Percentiles rank a stretch among this genome's conserved stretches.
Conservation (phyloP, 2,329 filamentous ascomycete species). For the Penicillium sp. region DNA sequence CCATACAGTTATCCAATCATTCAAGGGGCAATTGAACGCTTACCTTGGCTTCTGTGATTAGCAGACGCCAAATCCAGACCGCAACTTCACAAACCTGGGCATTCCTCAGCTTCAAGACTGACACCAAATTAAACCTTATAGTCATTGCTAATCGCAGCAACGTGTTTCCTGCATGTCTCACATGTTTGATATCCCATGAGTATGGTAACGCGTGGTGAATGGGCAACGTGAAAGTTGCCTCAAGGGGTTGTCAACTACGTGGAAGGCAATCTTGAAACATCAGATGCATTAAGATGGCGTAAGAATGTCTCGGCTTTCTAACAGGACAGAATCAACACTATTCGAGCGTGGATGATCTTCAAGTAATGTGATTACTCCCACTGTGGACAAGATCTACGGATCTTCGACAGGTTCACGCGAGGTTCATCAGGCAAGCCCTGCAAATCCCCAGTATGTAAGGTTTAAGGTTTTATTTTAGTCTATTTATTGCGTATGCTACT, state of each 20-base stretch:
- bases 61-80: slow-evolving; percentile 8
- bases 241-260: not conserved
- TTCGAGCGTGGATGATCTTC: slow-evolving; percentile 7
- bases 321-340: not conserved
- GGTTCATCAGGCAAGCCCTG: slow-evolving; percentile 16
- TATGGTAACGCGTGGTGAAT: slow-evolving; percentile 8
- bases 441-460: slow-evolving; percentile 6
- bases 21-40: not conserved
- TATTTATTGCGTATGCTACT: slow-evolving; percentile 6
- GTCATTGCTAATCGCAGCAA: not conserved
- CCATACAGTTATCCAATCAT: not conserved
- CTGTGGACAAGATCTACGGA: slow-evolving; percentile 15
- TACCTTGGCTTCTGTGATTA: not conserved
- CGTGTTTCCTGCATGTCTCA: slow-evolving; percentile 17
- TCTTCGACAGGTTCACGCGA: slow-evolving; percentile 16
- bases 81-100: slow-evolving; percentile 9
- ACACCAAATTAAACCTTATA: not conserved
- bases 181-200: slow-evolving; percentile 17
- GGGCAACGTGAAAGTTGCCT: slow-evolving; percentile 1
- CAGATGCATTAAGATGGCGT: slow-evolving; percentile 2
- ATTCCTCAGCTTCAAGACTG: not conserved
- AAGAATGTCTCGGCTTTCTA: not conserved
- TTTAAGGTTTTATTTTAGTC: not conserved
- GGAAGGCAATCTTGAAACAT: not conserved
- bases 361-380: slow-evolving; percentile 17